Base-by-base conservation (phyloP, 768 basidiomycete species). In the Boletus rubropictus region DNA sequence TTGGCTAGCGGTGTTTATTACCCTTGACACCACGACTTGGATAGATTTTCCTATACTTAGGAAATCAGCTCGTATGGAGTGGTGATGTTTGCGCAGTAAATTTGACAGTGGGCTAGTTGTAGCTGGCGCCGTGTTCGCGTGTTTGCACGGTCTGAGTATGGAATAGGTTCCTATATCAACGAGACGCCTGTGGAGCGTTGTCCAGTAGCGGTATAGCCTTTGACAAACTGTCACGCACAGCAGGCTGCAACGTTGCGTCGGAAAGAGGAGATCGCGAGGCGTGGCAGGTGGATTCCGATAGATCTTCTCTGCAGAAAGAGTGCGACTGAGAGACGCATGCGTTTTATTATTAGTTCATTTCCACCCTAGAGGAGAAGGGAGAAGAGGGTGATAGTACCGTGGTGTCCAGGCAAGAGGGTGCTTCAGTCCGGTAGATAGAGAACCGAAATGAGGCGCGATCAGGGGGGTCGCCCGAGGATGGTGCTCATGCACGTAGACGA, bases 191-290 rank as follows among this genome's bases (percentile, higher is more conserved):
- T 55, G 47, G 47, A 39, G 50, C 36, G 18, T 42, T 14, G 22
- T 7, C 59, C 56, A 50, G 53, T 58, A 29, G 56, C 51, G 46
- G 59, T 59, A 51, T 56, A 17, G 42, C 50, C 51, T 52, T 50
- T 50, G 57, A 62, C 52, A 44, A 39, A 60, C 46, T 55, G 59
- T 49, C 59, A 60, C 29, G 34, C 45, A 49, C 50, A 46, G 57
- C 46, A 55, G 56, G 59, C 24, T 22, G 49, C 53, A 56, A 51
- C 59, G 54, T 53, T 53, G 52, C 39, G 28, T 22, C 15, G 27
- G 15, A 38, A 14, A 14, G 44, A 12, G 21, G n/a, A 20, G 39
- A 36, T 46, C 38, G 43, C 45, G 38, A 40, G 53, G 53, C 29
- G 35, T 33, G 43, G 42, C 36, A 22, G 21, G 29, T 20, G n/a